Evolutionary conservation across 208 protist genomes (phyloP).

Genomic region (Endotrypanum monterogeii): DNA sequence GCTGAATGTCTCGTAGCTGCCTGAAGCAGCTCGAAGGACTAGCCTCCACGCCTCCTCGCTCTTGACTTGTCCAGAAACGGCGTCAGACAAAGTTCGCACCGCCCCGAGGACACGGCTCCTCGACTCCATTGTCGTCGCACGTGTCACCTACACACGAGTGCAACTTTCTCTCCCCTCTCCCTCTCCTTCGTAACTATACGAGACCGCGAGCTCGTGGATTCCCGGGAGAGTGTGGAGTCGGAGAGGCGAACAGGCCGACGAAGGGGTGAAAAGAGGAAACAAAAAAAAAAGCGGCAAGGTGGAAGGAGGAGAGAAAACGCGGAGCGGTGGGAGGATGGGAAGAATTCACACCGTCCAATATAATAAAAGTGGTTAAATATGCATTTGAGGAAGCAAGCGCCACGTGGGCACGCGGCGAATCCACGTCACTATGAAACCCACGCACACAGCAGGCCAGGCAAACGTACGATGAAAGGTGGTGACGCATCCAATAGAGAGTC

Average conservation of each 20-base stretch:
- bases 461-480: neutral
- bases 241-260: too few species aligned
- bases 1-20: conserved; percentile 40
- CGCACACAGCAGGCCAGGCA: neutral
- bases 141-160: neutral
- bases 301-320: neutral
- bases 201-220: neutral
- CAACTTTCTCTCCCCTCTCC: neutral
- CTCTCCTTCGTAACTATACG: neutral
- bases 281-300: neutral
- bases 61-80: conserved; percentile 35
- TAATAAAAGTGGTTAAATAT: too few species aligned
- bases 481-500: neutral
- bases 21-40: conserved; percentile 39
- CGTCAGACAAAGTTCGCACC: conserved; percentile 60
- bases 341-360: neutral
- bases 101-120: conserved; percentile 74
- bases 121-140: conserved; percentile 14
- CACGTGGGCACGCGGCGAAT: neutral
- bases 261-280: conserved; percentile 5
- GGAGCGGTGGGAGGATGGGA: neutral
- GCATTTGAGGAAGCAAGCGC: neutral
- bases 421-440: neutral
- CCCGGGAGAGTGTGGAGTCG: too few species aligned
- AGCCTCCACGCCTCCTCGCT: conserved; percentile 37